These are phyloP conservation scores for Dipodascopsis uninucleata DNA, from an alignment of 805 yeast species.

Conservation along the genomic window DNA sequence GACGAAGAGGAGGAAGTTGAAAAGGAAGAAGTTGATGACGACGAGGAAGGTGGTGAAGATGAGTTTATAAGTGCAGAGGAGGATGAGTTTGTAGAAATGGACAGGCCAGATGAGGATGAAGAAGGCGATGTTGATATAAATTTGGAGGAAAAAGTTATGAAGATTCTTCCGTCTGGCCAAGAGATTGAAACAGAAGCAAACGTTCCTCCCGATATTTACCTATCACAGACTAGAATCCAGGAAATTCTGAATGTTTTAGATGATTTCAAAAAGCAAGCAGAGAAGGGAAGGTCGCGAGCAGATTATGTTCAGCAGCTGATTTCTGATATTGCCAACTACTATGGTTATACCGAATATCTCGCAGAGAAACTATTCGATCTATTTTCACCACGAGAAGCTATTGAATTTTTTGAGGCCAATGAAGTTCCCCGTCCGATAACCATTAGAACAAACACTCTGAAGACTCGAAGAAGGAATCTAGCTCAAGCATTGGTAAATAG, in stretches of 20 bases:
- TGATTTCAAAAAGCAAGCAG: constrained; percentile 76
- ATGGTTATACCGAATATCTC: constrained; percentile 85
- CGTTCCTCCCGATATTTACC: constrained; percentile 67
- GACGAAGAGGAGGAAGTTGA: constrained; percentile 17
- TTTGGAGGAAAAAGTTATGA: constrained; percentile 59
- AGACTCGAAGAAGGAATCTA: constrained; percentile 90
- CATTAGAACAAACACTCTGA: constrained; percentile 94
- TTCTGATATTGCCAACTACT: constrained; percentile 84
- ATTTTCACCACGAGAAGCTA: constrained; percentile 91
- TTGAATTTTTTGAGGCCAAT: constrained; percentile 97
- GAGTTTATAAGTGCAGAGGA: constrained; percentile 24
- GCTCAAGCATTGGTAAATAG: constrained; percentile 93
- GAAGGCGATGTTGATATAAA: constrained; percentile 57
- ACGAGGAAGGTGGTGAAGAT: constrained; percentile 23
- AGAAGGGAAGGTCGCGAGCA: constrained; percentile 80
- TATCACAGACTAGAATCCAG: constrained; percentile 87
- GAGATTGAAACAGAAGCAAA: constrained; percentile 56
- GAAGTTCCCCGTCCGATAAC: constrained; percentile 96
- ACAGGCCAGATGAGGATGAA: constrained; percentile 44
- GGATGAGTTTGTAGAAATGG: constrained; percentile 25
- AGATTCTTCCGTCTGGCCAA: constrained; percentile 54
- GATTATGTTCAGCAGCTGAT: constrained; percentile 77
- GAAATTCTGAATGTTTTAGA: constrained; percentile 93
- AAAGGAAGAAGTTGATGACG: constrained; percentile 22
- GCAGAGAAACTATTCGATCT: constrained; percentile 92